Conservation (phyloP, 306 rosid species). For the Vigna mungo region DNA sequence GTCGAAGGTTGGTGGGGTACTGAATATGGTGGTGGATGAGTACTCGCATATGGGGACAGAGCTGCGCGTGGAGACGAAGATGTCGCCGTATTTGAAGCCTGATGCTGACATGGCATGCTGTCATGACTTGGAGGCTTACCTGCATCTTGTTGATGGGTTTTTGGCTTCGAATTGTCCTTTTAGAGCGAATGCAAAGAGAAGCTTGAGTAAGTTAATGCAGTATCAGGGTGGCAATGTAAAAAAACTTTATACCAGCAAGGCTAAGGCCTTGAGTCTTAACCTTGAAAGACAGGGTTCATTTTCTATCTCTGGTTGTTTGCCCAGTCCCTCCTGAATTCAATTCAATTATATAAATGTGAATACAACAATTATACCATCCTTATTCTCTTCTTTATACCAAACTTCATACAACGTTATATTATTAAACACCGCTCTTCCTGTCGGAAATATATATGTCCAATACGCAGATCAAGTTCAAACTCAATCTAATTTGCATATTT, state of each 20-base stretch:
- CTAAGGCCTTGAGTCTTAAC: conserved; percentile 59
- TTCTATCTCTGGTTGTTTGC: conserved; percentile 62
- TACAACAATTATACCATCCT: background rate
- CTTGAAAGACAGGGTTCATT: conserved; percentile 48
- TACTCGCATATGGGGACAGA: conserved; percentile 84
- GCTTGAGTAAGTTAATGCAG: conserved; percentile 68
- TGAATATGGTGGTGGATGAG: conserved; percentile 60
- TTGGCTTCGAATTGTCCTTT: conserved; percentile 86
- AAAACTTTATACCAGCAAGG: conserved; percentile 80
- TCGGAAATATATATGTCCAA: no score
- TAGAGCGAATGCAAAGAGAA: conserved; percentile 83
- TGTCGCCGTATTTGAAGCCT: conserved; percentile 91
- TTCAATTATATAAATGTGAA: conserved; percentile 35
- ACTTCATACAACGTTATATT: no score
- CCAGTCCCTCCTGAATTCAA: conserved; percentile 63
- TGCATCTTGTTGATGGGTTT: conserved; percentile 93
- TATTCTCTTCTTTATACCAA: no score
- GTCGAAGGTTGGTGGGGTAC: conserved; percentile 43
- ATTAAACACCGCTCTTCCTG: no score
- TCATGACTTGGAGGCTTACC: conserved; percentile 91
- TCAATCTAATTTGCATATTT: no score
- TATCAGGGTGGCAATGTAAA: conserved; percentile 81
- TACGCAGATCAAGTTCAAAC: no score
- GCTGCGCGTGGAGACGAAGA: conserved; percentile 77
- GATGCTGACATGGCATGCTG: conserved; percentile 93